Evolutionary conservation across 208 protist species (phyloP), one percentile per base, ranked within the genome.

Genomic region (Zelonia costaricensis): DNA sequence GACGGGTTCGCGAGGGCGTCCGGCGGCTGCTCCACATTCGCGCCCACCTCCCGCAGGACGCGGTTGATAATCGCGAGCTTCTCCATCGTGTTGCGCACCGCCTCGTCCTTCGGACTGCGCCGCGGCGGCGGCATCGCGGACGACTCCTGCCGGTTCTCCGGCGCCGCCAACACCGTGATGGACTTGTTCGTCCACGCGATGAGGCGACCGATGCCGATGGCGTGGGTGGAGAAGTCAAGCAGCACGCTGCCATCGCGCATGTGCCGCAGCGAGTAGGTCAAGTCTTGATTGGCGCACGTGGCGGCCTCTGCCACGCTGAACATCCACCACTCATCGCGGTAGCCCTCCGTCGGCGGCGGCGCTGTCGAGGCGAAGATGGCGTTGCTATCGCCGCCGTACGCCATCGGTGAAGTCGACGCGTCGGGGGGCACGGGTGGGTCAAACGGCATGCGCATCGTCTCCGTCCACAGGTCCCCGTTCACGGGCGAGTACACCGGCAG

Each of bases 401-500:
- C 39, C 57, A 53, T 53, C 33, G 44, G 40, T 15, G 57, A 16
- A 25, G 33, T 12, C 42, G 57, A 35, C 30, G 35, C 4, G 48
- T 62, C 42, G 3, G 40, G 18, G 9, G 39, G 46, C n/a, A 18
- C 39, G 0, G 49, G 16, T 2, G 20, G 18, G n/a, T 36, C 51
- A 4, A 28, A 10, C 0, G 42, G 12, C 15, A 9, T n/a, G 5
- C 31, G 42, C 43, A 48, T 4, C 28, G 66, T 28, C 30, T 65
- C 30, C 0, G 47, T 48, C 82, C 78, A 89, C 49, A 70, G 47
- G 43, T 80, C 62, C 5, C 87, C 87, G 45, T 90, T 75, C 23
- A 91, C 80, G 27, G 84, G 84, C 22, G 87, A 93, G 70, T 84
- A 91, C 39, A 93, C 35, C 4, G 66, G 70, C 22, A 93, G 44